Conservation (phyloP, 192 early-diverging fungal genomes). For the Linnemannia schmuckeri region DNA sequence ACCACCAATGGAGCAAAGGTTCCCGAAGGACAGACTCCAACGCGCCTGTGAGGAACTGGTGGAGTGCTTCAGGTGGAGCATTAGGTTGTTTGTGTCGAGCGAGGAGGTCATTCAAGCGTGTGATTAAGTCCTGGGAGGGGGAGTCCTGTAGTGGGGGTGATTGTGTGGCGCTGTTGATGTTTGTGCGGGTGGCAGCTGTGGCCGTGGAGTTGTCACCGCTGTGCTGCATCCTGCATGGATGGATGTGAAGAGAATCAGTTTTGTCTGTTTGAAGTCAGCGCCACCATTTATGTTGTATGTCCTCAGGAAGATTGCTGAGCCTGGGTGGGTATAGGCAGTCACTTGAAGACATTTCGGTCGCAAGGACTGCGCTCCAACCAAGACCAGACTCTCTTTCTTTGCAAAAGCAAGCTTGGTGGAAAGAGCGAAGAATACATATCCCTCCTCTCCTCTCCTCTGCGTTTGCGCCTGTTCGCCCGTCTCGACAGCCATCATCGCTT, state of each 20-base stretch:
- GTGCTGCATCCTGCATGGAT: not conserved
- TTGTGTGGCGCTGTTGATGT: not conserved
- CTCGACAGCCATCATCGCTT: not conserved
- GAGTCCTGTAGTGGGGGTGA: slow-evolving; percentile 5
- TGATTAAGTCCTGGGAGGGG: slow-evolving; percentile 20
- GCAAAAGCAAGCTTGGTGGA: not conserved
- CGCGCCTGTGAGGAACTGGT: slow-evolving; percentile 23
- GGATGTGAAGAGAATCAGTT: not conserved
- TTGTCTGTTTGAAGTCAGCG: not conserved
- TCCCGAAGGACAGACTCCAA: slow-evolving; percentile 19
- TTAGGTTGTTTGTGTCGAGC: slow-evolving; percentile 1
- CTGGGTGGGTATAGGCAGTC: not conserved
- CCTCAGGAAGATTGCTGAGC: not conserved
- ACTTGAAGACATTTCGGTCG: not conserved
- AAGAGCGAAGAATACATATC: not conserved
- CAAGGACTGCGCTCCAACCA: not conserved
- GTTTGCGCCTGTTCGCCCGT: not conserved
- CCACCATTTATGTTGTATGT: not conserved
- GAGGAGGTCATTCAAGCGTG: slow-evolving; percentile 9
- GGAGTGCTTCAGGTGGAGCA: slow-evolving; percentile 16
- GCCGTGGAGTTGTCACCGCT: not conserved
- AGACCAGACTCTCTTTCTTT: not conserved
- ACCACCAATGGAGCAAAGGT: slow-evolving; percentile 47
- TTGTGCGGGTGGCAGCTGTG: not conserved
- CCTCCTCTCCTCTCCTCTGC: not conserved